Conservation (phyloP, 2,329 filamentous ascomycete genomes). For the Metarhizium rileyi region DNA sequence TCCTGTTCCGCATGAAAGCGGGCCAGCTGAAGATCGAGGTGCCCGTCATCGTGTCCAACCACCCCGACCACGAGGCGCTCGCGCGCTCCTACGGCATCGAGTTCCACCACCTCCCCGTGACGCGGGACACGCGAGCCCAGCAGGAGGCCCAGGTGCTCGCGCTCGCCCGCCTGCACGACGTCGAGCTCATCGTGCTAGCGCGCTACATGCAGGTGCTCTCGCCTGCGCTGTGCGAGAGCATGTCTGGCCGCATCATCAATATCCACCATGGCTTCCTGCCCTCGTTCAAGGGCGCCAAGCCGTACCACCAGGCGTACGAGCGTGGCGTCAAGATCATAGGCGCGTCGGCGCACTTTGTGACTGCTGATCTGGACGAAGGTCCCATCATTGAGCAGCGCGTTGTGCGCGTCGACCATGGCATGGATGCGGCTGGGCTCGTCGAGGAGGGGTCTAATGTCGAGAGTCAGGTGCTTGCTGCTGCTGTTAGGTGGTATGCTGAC, state of each 20-base stretch:
- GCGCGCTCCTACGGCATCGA: constrained; percentile 66
- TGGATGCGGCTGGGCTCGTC: constrained; percentile 66
- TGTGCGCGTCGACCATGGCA: constrained; percentile 63
- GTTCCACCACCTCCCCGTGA: constrained; percentile 75
- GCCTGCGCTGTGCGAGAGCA: constrained; percentile 62
- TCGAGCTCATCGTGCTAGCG: constrained; percentile 73
- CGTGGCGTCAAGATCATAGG: constrained; percentile 84
- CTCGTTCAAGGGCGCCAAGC: constrained; percentile 79
- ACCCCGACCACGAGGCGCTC: constrained; percentile 60
- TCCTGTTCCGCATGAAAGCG: constrained; percentile 69
- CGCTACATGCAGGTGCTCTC: constrained; percentile 84
- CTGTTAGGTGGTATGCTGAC: constrained; percentile 79
- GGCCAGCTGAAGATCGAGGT: constrained; percentile 67
- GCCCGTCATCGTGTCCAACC: constrained; percentile 73
- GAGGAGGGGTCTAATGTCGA: constrained; percentile 78
- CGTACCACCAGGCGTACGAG: constrained; percentile 81
- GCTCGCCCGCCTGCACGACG: constrained; percentile 55
- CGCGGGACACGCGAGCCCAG: constrained; percentile 62
- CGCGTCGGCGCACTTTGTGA: constrained; percentile 79
- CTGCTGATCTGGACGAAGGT: constrained; percentile 74
- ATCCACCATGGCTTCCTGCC: constrained; percentile 85
- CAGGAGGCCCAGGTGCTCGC: constrained; percentile 66
- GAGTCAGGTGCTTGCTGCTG: constrained; percentile 70
- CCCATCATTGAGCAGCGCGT: constrained; percentile 84
- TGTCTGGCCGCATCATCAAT: constrained; percentile 85